phyloP scores from a whole-genome alignment of 2,329 filamentous ascomycete genomes.

The Pyrenophora graminea region DNA sequence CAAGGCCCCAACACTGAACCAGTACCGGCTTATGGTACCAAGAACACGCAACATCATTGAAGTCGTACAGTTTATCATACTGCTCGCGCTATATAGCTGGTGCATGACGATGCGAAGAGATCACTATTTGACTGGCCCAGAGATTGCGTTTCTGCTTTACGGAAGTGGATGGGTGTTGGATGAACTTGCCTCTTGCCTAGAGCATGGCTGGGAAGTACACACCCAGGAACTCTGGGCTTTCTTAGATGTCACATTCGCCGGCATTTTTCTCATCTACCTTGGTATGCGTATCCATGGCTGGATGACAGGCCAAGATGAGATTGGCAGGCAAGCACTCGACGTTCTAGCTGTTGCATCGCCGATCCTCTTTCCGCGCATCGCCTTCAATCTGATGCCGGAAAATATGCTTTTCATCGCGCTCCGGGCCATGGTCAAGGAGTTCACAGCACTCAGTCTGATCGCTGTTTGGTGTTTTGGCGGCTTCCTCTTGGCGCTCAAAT shows the following conservation, averaged over 20 bases:
- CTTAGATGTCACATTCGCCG: constrained; percentile 76
- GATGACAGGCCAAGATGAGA: constrained; percentile 53
- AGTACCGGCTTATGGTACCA: constrained; percentile 83
- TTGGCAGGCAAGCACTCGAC: constrained; percentile 71
- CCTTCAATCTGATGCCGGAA: constrained; percentile 81
- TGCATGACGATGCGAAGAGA: constrained; percentile 73
- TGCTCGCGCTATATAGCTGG: constrained; percentile 70
- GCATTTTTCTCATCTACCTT: constrained; percentile 72
- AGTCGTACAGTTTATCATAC: constrained; percentile 70
- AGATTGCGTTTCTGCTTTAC: constrained; percentile 73
- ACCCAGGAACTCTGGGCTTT: constrained; percentile 90
- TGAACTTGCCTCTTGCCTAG: constrained; percentile 75
- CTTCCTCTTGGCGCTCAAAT: constrained; percentile 77
- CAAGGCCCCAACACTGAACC: constrained; percentile 75
- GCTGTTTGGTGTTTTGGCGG: constrained; percentile 84
- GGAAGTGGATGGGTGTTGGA: constrained; percentile 79
- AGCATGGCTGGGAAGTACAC: constrained; percentile 79
- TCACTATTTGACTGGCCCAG: constrained; percentile 59
- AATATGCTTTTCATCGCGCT: constrained; percentile 83
- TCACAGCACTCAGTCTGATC: constrained; percentile 74
- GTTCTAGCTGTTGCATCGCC: constrained; percentile 80
- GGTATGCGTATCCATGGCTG: constrained; percentile 69
- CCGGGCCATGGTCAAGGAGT: constrained; percentile 83
- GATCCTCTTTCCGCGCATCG: constrained; percentile 75
- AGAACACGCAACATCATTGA: constrained; percentile 77